phyloP scores from a whole-genome alignment of 2,329 filamentous ascomycete genomes.

The Colletotrichum costaricense region DNA sequence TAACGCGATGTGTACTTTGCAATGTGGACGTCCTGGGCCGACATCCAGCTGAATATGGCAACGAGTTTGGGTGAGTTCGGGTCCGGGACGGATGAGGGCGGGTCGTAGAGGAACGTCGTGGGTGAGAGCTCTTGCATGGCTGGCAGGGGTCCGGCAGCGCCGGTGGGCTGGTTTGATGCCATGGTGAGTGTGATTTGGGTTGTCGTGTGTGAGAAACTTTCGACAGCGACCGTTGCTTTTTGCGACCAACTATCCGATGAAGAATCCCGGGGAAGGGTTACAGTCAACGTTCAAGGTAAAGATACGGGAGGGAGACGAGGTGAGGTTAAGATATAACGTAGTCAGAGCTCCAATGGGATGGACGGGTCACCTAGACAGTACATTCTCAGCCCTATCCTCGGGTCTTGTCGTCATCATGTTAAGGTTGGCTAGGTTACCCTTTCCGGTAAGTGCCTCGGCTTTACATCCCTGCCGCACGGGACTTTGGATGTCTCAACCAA shows the following conservation, averaged over 20 bases:
- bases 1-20: conserved; percentile 62
- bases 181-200: conserved; percentile 35
- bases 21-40: conserved; percentile 60
- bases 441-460: conserved; percentile 23
- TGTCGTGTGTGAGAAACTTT: neutral
- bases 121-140: conserved; percentile 53
- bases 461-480: conserved; percentile 1
- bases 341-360: conserved; percentile 13
- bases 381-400: conserved; percentile 15
- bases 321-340: conserved; percentile 21
- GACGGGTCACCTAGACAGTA: conserved; percentile 19
- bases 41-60: conserved; percentile 63
- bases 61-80: conserved; percentile 55
- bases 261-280: neutral
- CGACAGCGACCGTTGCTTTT: neutral
- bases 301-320: neutral
- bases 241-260: neutral
- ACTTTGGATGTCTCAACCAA: neutral
- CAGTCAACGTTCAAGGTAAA: neutral
- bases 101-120: conserved; percentile 49
- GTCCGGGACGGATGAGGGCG: conserved; percentile 31
- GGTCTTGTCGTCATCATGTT: conserved; percentile 21
- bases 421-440: conserved; percentile 14
- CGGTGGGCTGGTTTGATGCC: conserved; percentile 39
- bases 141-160: conserved; percentile 41